Evolutionary conservation across 1,284 basidiomycete genomes (phyloP).

Genomic region (Clitocybe nebularis): DNA sequence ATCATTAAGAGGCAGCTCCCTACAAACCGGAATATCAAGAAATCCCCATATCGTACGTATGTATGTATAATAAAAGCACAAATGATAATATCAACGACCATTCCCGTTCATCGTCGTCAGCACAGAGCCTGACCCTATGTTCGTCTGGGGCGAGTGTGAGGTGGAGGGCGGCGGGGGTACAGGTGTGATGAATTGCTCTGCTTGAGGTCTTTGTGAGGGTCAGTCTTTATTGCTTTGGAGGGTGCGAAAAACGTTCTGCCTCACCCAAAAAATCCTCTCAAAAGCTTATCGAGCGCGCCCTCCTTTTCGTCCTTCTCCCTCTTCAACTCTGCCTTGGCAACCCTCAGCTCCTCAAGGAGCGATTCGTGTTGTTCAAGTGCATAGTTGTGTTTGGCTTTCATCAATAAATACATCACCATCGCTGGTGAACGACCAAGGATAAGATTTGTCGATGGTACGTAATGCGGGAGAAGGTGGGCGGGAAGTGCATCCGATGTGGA

Average conservation of each 20-base stretch:
- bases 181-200: slow-evolving; percentile 22
- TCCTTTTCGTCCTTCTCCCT: slow-evolving; percentile 55
- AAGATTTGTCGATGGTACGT: slow-evolving; percentile 51
- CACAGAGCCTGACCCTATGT: neutral
- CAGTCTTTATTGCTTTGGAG: neutral
- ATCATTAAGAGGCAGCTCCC: too few relatives aligned
- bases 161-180: slow-evolving; percentile 16
- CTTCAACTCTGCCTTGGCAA: slow-evolving; percentile 48
- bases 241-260: slow-evolving; percentile 4
- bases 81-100: slow-evolving; percentile 1
- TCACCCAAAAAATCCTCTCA: slow-evolving; percentile 52
- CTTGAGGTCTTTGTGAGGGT: slow-evolving; percentile 22
- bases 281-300: slow-evolving; percentile 45
- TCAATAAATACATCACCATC: slow-evolving; percentile 69
- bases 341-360: slow-evolving; percentile 59
- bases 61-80: neutral
- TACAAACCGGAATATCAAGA: too few relatives aligned
- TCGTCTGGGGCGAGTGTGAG: neutral
- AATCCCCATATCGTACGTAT: too few relatives aligned
- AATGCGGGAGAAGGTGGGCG: slow-evolving; percentile 40
- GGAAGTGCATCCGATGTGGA: slow-evolving; percentile 45
- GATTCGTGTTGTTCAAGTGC: slow-evolving; percentile 57
- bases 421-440: slow-evolving; percentile 57
- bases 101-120: slow-evolving; percentile 2
- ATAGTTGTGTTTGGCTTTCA: slow-evolving; percentile 71